Evolutionary conservation across 768 basidiomycete species (phyloP).

Genomic region (Tylopilus sp.): DNA sequence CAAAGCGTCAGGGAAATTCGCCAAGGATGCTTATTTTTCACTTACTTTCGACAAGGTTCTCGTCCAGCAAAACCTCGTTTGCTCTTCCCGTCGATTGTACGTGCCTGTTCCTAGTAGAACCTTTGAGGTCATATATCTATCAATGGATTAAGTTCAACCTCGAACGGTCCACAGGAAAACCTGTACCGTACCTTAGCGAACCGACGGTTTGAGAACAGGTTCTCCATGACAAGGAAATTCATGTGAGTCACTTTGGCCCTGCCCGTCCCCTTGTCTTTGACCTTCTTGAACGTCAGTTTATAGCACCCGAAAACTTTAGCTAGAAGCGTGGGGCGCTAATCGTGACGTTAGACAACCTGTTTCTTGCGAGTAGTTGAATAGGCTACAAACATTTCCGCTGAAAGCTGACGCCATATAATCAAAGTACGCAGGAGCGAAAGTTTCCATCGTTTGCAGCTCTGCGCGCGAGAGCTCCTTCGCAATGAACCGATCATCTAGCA

Average conservation of each 20-base stretch:
- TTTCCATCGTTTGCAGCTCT: conserved; percentile 93
- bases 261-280: conserved; percentile 56
- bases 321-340: conserved; percentile 85
- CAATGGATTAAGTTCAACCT: not conserved
- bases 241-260: conserved; percentile 83
- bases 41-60: conserved; percentile 90
- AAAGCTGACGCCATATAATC: conserved; percentile 97
- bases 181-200: conserved; percentile 69
- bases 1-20: conserved; percentile 9
- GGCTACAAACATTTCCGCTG: conserved; percentile 63
- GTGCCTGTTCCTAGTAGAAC: conserved; percentile 90
- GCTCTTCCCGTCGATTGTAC: conserved; percentile 86
- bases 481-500: conserved; percentile 93
- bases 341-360: conserved; percentile 3
- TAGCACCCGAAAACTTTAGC: conserved; percentile 98
- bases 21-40: not conserved
- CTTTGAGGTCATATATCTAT: conserved; percentile 96
- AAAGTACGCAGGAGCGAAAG: conserved; percentile 96
- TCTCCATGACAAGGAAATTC: conserved; percentile 98
- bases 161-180: not conserved
- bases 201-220: conserved; percentile 87
- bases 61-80: conserved; percentile 94
- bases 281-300: conserved; percentile 87
- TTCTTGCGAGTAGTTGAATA: not conserved
- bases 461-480: conserved; percentile 91